Evolutionary conservation across 345 rosid genomes (phyloP).

Genomic region (Lepidium africanum): DNA sequence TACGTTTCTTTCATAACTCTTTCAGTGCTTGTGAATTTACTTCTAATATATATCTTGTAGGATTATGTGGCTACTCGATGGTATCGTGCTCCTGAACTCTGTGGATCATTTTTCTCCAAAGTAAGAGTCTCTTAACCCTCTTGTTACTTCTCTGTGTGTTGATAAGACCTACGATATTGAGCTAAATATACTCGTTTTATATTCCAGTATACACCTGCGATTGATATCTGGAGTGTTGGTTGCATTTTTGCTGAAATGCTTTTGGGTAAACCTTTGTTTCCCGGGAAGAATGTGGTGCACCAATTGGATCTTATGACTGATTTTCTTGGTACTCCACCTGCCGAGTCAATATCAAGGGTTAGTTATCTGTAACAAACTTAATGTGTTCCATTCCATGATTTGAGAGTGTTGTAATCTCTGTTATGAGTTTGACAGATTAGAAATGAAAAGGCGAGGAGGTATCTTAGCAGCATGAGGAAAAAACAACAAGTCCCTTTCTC

Average conservation of each 20-base stretch:
- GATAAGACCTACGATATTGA: constrained; percentile 4
- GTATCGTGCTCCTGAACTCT: constrained; percentile 99
- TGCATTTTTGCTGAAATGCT: constrained; percentile 99
- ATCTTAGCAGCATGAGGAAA: constrained; percentile 85
- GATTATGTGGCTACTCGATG: constrained; percentile 99
- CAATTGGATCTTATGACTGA: constrained; percentile 97
- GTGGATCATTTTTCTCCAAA: constrained; percentile 97
- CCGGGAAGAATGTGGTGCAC: constrained; percentile 95
- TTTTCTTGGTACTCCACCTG: constrained; percentile 84
- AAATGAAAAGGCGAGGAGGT: constrained; percentile 97
- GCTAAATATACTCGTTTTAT: background rate
- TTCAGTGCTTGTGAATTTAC: background rate
- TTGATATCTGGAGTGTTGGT: constrained; percentile 98
- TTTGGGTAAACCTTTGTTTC: constrained; percentile 85
- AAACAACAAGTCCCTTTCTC: constrained; percentile 76
- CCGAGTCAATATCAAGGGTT: constrained; percentile 75
- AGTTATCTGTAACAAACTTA: constrained; percentile 11
- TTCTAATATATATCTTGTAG: constrained; percentile 29
- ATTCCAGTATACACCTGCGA: constrained; percentile 86
- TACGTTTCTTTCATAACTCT: background rate
- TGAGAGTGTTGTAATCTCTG: background rate
- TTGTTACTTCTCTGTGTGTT: background rate
- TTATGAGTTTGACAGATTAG: constrained; percentile 52
- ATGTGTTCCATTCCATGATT: background rate
- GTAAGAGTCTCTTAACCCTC: constrained; percentile 34